Base-by-base conservation (phyloP, 2,329 filamentous ascomycete species). In the Rutstroemia sydowiana region DNA sequence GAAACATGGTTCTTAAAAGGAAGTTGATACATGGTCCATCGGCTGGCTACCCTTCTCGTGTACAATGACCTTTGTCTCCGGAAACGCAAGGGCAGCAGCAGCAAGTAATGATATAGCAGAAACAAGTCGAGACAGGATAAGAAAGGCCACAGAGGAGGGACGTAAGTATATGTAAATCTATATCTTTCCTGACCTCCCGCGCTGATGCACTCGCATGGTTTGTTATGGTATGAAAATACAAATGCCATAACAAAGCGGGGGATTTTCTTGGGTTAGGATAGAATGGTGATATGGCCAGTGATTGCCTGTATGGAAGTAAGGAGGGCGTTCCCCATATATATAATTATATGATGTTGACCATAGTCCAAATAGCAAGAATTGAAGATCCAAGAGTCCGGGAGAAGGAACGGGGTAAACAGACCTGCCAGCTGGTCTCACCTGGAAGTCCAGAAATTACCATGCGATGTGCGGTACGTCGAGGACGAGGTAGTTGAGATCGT, bases 361-460 rank as follows among this genome's bases (percentile, higher is more conserved):
- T 53, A 60, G 61, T 64, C 64, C 65, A 64, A 65, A 66, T 63
- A 65, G 65, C 64, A 66, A 59, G 53, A 60, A 56, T 52, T 62
- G 54, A 65, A n/a, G 58, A 63, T 66, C 64, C 65, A 66, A 68
- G 62, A 69, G 63, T 67, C 66, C 67, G 66, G 65, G 64, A 70
- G 69, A 75, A 78, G 66, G 69, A 78, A 79, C 73, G 74, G 75
- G 80, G 76, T 76, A 70, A 76, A 87, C 93, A 93, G 86, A 98
- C 93, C 93, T 98, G 93, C 93, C 93, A 98, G 83, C 91, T 96
- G 79, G 93, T 98, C 79, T 97, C 92, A 75, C 82, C 84, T 70
- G 92, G 91, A 73, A 98, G 88, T 76, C 91, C 92, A 77, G 88
- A 87, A 68, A 98, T 95, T 72, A 92, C 86, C 93, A 98, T 97